Conservation (phyloP, 352 stramenopile genomes). For the Phytophthora quininea region DNA sequence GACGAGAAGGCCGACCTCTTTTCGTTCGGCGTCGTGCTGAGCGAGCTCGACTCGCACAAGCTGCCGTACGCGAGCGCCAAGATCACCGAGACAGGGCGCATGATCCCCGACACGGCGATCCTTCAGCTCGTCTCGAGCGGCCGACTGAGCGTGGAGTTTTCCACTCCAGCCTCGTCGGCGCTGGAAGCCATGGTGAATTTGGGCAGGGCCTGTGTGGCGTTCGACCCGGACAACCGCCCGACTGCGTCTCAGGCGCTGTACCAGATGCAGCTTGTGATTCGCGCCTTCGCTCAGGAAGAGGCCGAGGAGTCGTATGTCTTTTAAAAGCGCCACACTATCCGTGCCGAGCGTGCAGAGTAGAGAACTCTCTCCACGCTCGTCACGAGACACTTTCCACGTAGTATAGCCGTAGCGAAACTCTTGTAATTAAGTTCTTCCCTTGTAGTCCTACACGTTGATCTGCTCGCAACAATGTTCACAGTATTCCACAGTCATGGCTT, state of each 20-base stretch:
- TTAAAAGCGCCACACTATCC: slow-evolving; percentile 1
- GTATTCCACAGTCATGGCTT: background rate
- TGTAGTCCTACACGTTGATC: slow-evolving; percentile 1
- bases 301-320: slow-evolving; percentile 36
- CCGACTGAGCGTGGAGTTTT: slow-evolving; percentile 33
- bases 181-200: slow-evolving; percentile 40
- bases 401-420: slow-evolving; percentile 2
- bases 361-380: slow-evolving; percentile 2
- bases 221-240: slow-evolving; percentile 57
- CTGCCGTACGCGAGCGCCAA: slow-evolving; percentile 41
- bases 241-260: slow-evolving; percentile 63
- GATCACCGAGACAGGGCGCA: slow-evolving; percentile 30
- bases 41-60: slow-evolving; percentile 38
- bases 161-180: slow-evolving; percentile 29
- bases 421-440: slow-evolving; percentile 1
- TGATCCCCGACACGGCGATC: slow-evolving; percentile 35
- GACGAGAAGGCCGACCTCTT: slow-evolving; percentile 41
- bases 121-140: slow-evolving; percentile 41
- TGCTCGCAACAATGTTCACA: slow-evolving; percentile 7
- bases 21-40: slow-evolving; percentile 40
- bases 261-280: slow-evolving; percentile 51
- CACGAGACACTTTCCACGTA: background rate
- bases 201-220: slow-evolving; percentile 47
- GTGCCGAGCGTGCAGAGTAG: background rate
- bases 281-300: slow-evolving; percentile 39